phyloP scores from a whole-genome alignment of 2,329 filamentous ascomycete species.

The Nemania sp. region DNA sequence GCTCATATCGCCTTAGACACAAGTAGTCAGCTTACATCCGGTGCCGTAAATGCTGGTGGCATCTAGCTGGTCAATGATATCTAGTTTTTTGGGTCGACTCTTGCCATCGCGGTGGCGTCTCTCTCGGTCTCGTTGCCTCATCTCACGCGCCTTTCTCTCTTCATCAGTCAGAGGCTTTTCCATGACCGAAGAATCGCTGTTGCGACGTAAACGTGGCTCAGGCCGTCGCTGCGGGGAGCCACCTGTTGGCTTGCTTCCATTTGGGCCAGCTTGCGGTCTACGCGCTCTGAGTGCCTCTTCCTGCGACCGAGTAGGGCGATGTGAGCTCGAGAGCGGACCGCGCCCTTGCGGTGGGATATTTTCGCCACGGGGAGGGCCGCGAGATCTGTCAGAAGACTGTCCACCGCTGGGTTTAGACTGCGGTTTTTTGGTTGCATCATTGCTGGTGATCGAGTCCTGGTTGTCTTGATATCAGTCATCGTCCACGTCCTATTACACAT shows the following conservation, averaged over 20 bases:
- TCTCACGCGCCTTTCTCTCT: slow-evolving; percentile 55
- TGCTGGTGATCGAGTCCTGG: slow-evolving; percentile 64
- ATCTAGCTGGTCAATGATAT: slow-evolving; percentile 95
- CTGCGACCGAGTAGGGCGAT: slow-evolving; percentile 67
- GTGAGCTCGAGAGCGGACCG: slow-evolving; percentile 50
- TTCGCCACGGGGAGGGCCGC: slow-evolving; percentile 49
- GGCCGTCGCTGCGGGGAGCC: slow-evolving; percentile 46
- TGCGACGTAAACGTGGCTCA: slow-evolving; percentile 65
- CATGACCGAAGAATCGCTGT: slow-evolving; percentile 77
- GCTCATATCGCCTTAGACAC: neutral
- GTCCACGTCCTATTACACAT: neutral
- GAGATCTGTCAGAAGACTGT: slow-evolving; percentile 44
- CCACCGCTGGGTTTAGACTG: slow-evolving; percentile 34
- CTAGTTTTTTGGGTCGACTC: slow-evolving; percentile 59
- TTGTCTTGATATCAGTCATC: slow-evolving; percentile 38
- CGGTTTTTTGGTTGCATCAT: slow-evolving; percentile 39
- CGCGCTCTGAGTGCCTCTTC: slow-evolving; percentile 64
- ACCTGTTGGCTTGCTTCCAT: slow-evolving; percentile 41
- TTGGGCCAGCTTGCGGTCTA: slow-evolving; percentile 41
- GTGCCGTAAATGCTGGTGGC: slow-evolving; percentile 94
- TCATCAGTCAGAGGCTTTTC: slow-evolving; percentile 65
- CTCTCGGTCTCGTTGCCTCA: slow-evolving; percentile 56
- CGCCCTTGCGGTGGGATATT: slow-evolving; percentile 53
- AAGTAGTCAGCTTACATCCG: slow-evolving; percentile 67
- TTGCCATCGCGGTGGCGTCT: slow-evolving; percentile 57